These are phyloP conservation scores for Gryganskiella cystojenkinii DNA, from an alignment of 192 early-diverging fungal species.

Conservation along the genomic window DNA sequence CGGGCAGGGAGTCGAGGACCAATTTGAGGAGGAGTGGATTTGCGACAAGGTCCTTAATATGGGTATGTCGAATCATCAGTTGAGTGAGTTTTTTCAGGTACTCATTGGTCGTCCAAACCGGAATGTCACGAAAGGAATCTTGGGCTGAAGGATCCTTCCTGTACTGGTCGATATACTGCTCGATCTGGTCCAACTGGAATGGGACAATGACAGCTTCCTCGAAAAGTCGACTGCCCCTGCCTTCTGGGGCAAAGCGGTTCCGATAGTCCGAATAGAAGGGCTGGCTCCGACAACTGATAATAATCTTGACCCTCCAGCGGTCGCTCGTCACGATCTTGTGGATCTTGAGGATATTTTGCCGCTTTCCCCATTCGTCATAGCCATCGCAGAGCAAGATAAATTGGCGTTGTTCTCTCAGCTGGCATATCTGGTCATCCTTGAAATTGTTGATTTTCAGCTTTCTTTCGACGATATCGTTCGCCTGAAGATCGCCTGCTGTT, in stretches of 20 bases:
- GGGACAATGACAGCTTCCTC: conserved; percentile 6
- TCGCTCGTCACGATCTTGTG: not conserved
- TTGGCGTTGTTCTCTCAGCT: not conserved
- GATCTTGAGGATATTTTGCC: not conserved
- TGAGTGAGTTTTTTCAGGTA: conserved; percentile 5
- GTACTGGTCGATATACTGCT: not conserved
- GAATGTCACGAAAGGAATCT: not conserved
- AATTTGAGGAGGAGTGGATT: too few relatives aligned
- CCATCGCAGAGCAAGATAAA: conserved; percentile 11
- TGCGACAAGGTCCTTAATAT: too few relatives aligned
- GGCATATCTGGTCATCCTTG: not conserved
- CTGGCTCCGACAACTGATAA: conserved; percentile 9
- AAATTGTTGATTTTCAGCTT: not conserved
- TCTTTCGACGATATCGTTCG: conserved; percentile 3
- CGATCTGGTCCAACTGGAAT: not conserved
- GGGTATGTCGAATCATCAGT: too few relatives aligned
- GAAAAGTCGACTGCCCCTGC: too few relatives aligned
- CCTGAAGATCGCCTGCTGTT: not conserved
- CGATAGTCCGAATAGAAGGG: not conserved
- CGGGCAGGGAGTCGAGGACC: too few relatives aligned
- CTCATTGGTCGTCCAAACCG: not conserved
- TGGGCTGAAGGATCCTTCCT: too few relatives aligned
- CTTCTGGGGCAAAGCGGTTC: not conserved
- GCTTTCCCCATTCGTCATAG: too few relatives aligned
- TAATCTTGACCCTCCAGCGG: conserved; percentile 6